phyloP scores from a whole-genome alignment of 768 basidiomycete species.

The Mycena metata region DNA sequence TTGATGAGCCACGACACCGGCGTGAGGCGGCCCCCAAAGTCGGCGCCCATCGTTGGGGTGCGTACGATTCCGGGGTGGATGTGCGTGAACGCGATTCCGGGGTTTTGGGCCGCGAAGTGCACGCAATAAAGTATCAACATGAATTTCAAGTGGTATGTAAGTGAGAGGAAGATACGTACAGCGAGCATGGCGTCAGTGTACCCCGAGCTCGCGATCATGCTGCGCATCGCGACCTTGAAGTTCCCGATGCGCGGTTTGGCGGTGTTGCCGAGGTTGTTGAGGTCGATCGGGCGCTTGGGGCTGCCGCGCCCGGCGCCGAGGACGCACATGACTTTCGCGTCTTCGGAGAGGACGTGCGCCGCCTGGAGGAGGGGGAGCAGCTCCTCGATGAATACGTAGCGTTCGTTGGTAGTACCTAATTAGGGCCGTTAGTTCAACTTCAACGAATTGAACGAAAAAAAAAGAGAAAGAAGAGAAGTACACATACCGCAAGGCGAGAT shows the following conservation, averaged over 20 bases:
- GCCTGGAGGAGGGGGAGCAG: constrained; percentile 49
- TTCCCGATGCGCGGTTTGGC: constrained; percentile 18
- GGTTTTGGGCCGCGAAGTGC: constrained; percentile 41
- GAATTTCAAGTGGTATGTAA: too few species aligned
- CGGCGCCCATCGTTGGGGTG: constrained; percentile 40
- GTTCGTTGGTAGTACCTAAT: constrained; percentile 51
- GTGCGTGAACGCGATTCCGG: constrained; percentile 43
- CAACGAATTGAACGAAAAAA: too few species aligned
- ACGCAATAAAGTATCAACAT: background rate
- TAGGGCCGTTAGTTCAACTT: too few species aligned
- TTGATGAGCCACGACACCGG: constrained; percentile 32
- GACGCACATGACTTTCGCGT: constrained; percentile 52
- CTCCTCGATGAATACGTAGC: constrained; percentile 51
- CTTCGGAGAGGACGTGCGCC: constrained; percentile 48
- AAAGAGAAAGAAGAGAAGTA: too few species aligned
- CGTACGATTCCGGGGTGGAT: constrained; percentile 38
- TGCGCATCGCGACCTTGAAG: constrained; percentile 15
- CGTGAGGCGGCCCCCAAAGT: constrained; percentile 31
- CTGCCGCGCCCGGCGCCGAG: constrained; percentile 46
- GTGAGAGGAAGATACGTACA: constrained; percentile 4
- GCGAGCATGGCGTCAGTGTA: constrained; percentile 34
- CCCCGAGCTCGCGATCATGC: constrained; percentile 26
- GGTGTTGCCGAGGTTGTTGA: constrained; percentile 38
- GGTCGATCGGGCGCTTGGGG: constrained; percentile 30
- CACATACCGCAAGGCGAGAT: constrained; percentile 31